Conservation (phyloP, 139 green algal genomes). For the Ettlia oleoabundans region DNA sequence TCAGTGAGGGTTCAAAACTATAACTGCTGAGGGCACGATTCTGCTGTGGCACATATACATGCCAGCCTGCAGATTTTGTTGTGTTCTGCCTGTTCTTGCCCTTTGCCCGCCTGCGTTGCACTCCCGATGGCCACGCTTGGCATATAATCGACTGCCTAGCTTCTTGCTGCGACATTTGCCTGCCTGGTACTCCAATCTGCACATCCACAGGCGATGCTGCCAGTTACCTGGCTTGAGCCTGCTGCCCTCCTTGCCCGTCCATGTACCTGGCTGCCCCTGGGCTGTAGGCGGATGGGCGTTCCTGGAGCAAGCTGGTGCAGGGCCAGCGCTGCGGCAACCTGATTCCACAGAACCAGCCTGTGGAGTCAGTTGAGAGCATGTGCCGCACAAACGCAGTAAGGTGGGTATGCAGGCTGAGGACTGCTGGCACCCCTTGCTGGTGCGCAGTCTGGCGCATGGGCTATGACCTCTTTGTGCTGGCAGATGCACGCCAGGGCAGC, state of each 20-base stretch:
- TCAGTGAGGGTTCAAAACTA: constrained; percentile 30
- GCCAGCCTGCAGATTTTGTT: background rate
- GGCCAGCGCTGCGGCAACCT: constrained; percentile 18
- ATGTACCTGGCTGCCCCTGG: background rate
- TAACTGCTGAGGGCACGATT: constrained; percentile 6
- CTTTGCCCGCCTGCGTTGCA: too few species aligned
- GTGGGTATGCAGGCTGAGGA: background rate
- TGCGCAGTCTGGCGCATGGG: too few species aligned
- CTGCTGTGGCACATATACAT: too few species aligned
- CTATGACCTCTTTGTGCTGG: too few species aligned
- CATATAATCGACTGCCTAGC: too few species aligned
- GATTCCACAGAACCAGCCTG: constrained; percentile 5
- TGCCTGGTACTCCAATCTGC: too few species aligned
- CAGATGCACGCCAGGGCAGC: too few species aligned
- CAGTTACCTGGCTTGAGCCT: background rate
- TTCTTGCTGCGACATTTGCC: too few species aligned
- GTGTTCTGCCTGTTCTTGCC: background rate
- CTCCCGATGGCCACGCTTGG: too few species aligned
- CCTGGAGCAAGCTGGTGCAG: constrained; percentile 29
- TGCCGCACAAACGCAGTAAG: constrained; percentile 25
- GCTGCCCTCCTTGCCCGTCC: background rate
- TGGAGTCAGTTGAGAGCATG: background rate
- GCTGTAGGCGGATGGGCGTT: constrained; percentile 16
- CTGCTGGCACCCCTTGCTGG: too few species aligned
- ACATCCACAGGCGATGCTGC: too few species aligned